Evolutionary conservation across 805 yeast genomes (phyloP), one percentile per base, ranked within the genome.

Genomic region (Candida argentea): DNA sequence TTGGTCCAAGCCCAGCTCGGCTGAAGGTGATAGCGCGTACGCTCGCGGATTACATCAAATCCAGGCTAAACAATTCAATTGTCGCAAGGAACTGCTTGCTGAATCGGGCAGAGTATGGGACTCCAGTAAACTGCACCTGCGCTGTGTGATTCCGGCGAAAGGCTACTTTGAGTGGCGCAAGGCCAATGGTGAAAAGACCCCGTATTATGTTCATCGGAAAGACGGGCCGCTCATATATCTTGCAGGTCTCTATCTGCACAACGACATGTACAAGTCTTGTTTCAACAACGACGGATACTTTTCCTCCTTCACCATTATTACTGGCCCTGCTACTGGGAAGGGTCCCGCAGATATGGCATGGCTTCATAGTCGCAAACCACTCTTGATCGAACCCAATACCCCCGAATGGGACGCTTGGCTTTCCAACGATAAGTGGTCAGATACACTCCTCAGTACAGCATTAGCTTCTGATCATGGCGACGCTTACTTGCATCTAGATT

Each of bases 141-240:
- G 95, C 21, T 86, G 95, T 47, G 75, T 78, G 1, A 71, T 85
- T 0, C 89, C 94, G 0, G 66, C 82, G 22, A 68, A 71, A 42
- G 95, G 95, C 0, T 87, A 87, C 50, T 87, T 71, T 44, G 96
- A 87, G 51, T 87, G 96, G 95, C 55, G 46, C 29, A 52, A 46
- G 16, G 36, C 42, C 17, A 55, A 50, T 24, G 43, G 43, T 3
- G 57, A 56, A 6, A 78, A 73, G 43, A 48, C 50, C 0, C 95
- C 95, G 0, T 72, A 77, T 46, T 87, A 58, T 43, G 63, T 86
- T 11, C 68, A 63, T 19, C 61, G 79, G 18, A 64, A 61, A 23
- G 71, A 67, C 31, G 50, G 54, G 0, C 55, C 68, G 5, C 38
- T 86, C 23, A 52, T 80, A 50, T 82, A 69, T 44, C 50, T 84